Evolutionary conservation across 2,329 filamentous ascomycete species (phyloP), one percentile per base, ranked within the genome.

Genomic region (Phyllosticta citriasiana): DNA sequence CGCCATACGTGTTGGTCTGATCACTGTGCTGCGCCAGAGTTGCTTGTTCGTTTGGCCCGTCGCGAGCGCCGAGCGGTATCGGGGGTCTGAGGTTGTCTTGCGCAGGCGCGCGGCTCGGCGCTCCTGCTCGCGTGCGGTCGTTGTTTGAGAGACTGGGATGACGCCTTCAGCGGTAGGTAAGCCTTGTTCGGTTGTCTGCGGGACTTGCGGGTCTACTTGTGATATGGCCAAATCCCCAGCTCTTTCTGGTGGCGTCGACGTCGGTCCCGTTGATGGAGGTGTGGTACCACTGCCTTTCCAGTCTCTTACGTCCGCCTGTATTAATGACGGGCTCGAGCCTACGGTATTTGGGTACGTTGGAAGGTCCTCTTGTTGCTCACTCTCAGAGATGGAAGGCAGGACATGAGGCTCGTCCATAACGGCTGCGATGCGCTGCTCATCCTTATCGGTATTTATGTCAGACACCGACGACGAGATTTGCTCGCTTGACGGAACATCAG

Each of bases 91-190:
- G 26, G 83, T 81, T 26, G 78, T 76, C 66, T 80, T 82, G 64
- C 84, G 81, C 25, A 88, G 72, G 57, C 76, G 77, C 27, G 74
- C 73, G 1, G 88, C 88, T 14, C 84, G 85, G 8, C 68, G 33
- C 10, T 40, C 33, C 14, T 40, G 33, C 10, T 40, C 14, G 12
- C 10, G 4, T 16, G 1, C 10, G 10, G 5, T 40, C 4, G 33
- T 10, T 16, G 10, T 12, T 40, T 16, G 33, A 40, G 33, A 14
- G 12, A 4, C 10, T 14, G 9, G 33, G 5, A 1, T 40, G 33
- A 16, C 9, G 10, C 19, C 19, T 22, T 22, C 19, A 2, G 19
- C 19, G 19, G 19, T 22, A 22, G 19, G 19, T 22, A 22, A 22
- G 19, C 19, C 19, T 22, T 2, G 19, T 22, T 22, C 19, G 19